Percentiles rank a stretch among this genome's conserved stretches.
Conservation (phyloP, 306 rosid species). For the Trifolium repens region DNA sequence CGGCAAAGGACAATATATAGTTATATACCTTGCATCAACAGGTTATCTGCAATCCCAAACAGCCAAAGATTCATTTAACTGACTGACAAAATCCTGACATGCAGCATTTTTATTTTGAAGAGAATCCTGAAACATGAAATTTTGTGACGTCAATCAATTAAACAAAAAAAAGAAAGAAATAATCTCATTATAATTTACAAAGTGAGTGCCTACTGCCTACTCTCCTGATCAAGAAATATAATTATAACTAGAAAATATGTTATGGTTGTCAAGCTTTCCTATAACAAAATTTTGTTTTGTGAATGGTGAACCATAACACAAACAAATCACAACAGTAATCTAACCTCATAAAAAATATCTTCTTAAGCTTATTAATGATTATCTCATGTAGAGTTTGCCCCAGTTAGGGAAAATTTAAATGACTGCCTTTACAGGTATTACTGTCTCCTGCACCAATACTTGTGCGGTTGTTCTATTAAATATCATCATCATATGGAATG, state of each 20-base stretch:
- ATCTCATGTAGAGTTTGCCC: slow-evolving; percentile 18
- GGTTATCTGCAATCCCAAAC: slow-evolving; percentile 83
- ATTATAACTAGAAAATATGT: slow-evolving; percentile 9
- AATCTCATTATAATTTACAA: slow-evolving; percentile 22
- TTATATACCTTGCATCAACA: slow-evolving; percentile 72
- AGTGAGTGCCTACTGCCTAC: slow-evolving; percentile 2
- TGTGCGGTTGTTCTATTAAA: slow-evolving; percentile 21
- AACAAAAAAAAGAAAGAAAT: slow-evolving; percentile 7
- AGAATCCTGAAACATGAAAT: slow-evolving; percentile 68
- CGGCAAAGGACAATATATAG: slow-evolving; percentile 19
- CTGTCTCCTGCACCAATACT: slow-evolving; percentile 21
- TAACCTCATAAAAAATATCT: slow-evolving; percentile 13
- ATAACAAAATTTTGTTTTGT: slow-evolving; percentile 22
- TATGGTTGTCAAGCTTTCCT: slow-evolving; percentile 29
- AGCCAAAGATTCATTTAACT: slow-evolving; percentile 76
- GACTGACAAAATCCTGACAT: slow-evolving; percentile 67
- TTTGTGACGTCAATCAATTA: slow-evolving; percentile 17
- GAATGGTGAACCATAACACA: slow-evolving; percentile 6
- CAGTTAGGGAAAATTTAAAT: slow-evolving; percentile 1
- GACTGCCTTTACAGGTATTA: slow-evolving; percentile 3
- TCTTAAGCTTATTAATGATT: slow-evolving; percentile 22
- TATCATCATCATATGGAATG: slow-evolving; percentile 19
- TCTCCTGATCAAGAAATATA: slow-evolving; percentile 27
- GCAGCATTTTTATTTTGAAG: slow-evolving; percentile 75
- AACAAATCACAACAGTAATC: background rate